A percentile compares a stretch with the other conserved stretches of the same genome.
Evolutionary conservation across 371 early-diverging fungal species (phyloP).

Genomic region (Gilbertella persicaria): DNA sequence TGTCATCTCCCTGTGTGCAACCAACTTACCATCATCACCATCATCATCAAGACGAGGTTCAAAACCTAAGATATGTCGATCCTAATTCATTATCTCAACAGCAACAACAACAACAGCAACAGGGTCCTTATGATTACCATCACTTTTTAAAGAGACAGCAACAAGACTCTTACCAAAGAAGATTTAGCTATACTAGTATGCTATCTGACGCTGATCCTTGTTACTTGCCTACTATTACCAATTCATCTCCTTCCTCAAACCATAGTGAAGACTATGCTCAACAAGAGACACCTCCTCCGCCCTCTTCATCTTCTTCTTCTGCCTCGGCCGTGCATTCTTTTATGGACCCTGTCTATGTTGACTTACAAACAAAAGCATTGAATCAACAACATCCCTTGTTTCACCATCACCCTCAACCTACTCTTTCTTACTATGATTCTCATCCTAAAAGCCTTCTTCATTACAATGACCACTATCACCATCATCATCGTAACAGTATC

Average conservation of each 20-base stretch:
- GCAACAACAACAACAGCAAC: slow-evolving; percentile 11
- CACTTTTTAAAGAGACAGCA: slow-evolving; percentile 15
- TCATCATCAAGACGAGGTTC: slow-evolving; percentile 11
- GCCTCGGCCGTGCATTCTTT: slow-evolving; percentile 9
- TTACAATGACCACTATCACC: slow-evolving; percentile 8
- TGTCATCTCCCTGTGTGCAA: slow-evolving; percentile 31
- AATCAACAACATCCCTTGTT: slow-evolving; percentile 9
- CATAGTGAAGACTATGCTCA: slow-evolving; percentile 27
- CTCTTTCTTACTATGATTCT: slow-evolving; percentile 12
- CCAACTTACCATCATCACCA: slow-evolving; percentile 10
- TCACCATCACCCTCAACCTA: slow-evolving; percentile 9
- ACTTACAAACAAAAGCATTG: slow-evolving; percentile 16
- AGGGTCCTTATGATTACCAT: slow-evolving; percentile 12
- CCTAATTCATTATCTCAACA: slow-evolving; percentile 23
- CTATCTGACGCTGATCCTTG: slow-evolving; percentile 39
- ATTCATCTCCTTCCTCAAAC: slow-evolving; percentile 28
- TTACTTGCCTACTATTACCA: slow-evolving; percentile 20
- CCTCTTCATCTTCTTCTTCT: slow-evolving; percentile 10
- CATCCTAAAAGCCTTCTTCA: slow-evolving; percentile 15
- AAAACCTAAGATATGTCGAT: slow-evolving; percentile 23
- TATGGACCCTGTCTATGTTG: slow-evolving; percentile 24
- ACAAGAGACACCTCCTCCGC: slow-evolving; percentile 20
- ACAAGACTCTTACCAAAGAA: slow-evolving; percentile 22
- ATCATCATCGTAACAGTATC: slow-evolving; percentile 1
- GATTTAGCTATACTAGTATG: slow-evolving; percentile 50